A percentile compares a stretch with the other conserved stretches of the same genome.
phyloP scores from a whole-genome alignment of 2,329 filamentous ascomycete genomes.

The Aspergillus jensenii region DNA sequence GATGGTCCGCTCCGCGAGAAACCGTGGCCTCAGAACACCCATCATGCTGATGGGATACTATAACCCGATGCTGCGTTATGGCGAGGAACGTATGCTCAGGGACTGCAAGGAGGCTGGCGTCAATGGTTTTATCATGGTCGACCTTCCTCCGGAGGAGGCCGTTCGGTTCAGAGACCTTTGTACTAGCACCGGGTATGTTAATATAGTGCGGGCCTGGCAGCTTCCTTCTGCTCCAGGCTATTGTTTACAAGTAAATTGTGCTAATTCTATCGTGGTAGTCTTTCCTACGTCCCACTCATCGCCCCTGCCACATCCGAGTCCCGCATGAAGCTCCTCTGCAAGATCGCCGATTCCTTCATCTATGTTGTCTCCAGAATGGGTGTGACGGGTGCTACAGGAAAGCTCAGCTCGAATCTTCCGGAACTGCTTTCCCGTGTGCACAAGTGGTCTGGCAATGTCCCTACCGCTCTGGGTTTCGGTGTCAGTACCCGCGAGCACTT shows the following conservation, averaged over 20 bases:
- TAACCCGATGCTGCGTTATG: conserved; percentile 91
- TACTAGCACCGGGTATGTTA: conserved; percentile 32
- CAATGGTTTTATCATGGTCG: conserved; percentile 96
- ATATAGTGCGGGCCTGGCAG: background rate
- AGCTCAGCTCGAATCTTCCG: conserved; percentile 77
- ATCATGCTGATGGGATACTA: conserved; percentile 98
- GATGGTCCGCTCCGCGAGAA: conserved; percentile 79
- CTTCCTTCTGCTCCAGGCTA: background rate
- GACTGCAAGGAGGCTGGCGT: conserved; percentile 82
- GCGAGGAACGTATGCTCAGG: conserved; percentile 81
- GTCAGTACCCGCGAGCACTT: conserved; percentile 96
- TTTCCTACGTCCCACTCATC: conserved; percentile 96
- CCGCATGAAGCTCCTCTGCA: conserved; percentile 93
- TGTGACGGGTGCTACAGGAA: conserved; percentile 86
- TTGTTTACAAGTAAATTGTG: background rate
- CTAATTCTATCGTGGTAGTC: conserved; percentile 44
- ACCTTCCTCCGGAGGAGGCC: conserved; percentile 95
- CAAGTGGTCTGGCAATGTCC: conserved; percentile 85
- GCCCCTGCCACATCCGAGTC: conserved; percentile 88
- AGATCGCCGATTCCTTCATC: conserved; percentile 97
- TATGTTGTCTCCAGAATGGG: conserved; percentile 98
- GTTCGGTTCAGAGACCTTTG: conserved; percentile 61
- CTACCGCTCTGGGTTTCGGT: conserved; percentile 91
- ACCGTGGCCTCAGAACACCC: conserved; percentile 73
- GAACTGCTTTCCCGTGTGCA: conserved; percentile 82